A percentile compares a stretch with the other conserved stretches of the same genome.
phyloP scores from a whole-genome alignment of 2,329 filamentous ascomycete genomes.

The Stemphylium lycopersici region DNA sequence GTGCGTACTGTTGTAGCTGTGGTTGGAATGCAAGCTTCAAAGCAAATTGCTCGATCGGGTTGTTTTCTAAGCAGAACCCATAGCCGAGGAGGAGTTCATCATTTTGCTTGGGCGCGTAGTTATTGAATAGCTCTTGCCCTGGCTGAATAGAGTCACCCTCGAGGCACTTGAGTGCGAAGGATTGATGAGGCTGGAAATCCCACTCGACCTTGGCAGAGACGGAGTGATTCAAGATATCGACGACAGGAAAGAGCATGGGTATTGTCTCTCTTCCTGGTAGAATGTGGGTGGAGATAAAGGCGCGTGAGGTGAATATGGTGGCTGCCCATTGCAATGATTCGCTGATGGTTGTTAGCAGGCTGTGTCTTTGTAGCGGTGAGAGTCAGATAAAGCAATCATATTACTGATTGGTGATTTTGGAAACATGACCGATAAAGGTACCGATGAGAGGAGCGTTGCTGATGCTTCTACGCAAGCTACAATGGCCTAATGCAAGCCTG shows the following conservation, averaged over 20 bases:
- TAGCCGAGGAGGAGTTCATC: conserved; percentile 61
- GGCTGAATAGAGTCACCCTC: conserved; percentile 41
- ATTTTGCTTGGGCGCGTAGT: conserved; percentile 61
- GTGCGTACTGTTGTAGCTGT: conserved; percentile 34
- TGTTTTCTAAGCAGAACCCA: conserved; percentile 57
- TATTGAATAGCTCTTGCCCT: conserved; percentile 58
- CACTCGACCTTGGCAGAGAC: conserved; percentile 56
- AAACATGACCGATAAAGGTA: neutral
- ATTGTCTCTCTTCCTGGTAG: conserved; percentile 36
- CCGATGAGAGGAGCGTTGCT: neutral
- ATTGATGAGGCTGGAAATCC: conserved; percentile 41
- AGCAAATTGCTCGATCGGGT: conserved; percentile 55
- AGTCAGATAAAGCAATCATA: neutral
- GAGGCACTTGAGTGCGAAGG: conserved; percentile 50
- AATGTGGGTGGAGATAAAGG: conserved; percentile 54
- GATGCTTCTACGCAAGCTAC: neutral
- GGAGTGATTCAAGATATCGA: conserved; percentile 58
- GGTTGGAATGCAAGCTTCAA: conserved; percentile 51
- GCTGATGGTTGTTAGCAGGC: conserved; percentile 44
- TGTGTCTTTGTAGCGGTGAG: neutral
- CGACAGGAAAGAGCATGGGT: conserved; percentile 56
- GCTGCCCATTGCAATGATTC: conserved; percentile 58
- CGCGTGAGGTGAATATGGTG: conserved; percentile 59
- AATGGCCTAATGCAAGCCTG: neutral
- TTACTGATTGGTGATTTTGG: neutral